These are phyloP conservation scores for Penicillium dipodomyicola DNA, from an alignment of 495 filamentous ascomycete species.

Conservation along the genomic window DNA sequence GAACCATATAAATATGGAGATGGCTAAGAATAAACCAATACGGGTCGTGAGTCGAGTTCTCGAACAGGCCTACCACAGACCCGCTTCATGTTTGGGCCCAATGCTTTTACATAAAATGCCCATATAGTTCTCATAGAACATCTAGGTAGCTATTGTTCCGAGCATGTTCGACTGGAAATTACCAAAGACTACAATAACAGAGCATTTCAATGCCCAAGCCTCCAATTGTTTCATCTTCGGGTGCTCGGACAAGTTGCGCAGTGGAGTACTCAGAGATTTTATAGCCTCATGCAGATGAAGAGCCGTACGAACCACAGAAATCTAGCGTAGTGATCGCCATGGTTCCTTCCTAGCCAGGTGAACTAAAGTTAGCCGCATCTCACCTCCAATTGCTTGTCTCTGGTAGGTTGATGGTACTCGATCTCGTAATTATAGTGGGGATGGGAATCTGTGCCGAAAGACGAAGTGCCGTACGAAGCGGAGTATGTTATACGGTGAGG, in stretches of 20 bases:
- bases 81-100: constrained; percentile 1
- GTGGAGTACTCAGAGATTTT: constrained; percentile 4
- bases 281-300: background rate
- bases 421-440: background rate
- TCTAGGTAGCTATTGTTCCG: background rate
- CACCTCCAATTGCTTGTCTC: constrained; percentile 1
- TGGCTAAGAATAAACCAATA: constrained; percentile 5
- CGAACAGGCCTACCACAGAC: background rate
- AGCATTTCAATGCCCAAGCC: background rate
- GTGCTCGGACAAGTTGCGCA: background rate
- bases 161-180: background rate
- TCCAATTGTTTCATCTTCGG: background rate
- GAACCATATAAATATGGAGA: background rate
- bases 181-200: background rate
- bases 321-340: constrained; percentile 1
- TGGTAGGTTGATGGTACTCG: background rate
- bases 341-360: background rate
- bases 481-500: too few species aligned
- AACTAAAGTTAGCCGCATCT: constrained; percentile 1
- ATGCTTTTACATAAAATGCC: background rate
- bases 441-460: background rate
- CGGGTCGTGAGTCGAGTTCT: background rate
- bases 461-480: background rate
- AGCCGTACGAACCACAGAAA: constrained; percentile 2
- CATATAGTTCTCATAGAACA: background rate